Evolutionary conservation across 345 rosid species (phyloP).

Genomic region (Bruguiera parviflora): DNA sequence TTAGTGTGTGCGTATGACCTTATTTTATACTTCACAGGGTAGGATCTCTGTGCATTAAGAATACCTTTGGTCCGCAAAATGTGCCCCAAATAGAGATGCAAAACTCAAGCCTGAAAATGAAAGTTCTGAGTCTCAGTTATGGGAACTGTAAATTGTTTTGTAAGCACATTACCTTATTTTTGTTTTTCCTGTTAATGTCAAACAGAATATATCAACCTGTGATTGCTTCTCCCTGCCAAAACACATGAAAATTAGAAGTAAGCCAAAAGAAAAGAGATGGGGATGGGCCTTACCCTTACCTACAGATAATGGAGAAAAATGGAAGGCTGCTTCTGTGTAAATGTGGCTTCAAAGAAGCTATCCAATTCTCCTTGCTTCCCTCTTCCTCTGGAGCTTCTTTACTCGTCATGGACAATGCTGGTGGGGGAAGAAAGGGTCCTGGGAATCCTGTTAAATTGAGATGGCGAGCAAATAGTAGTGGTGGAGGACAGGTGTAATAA

Average conservation of each 20-base stretch:
- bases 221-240: not conserved
- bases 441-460: constrained; percentile 20
- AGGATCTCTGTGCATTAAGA: no score
- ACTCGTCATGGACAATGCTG: constrained; percentile 6
- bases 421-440: constrained; percentile 17
- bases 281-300: constrained; percentile 16
- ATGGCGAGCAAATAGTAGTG: constrained; percentile 19
- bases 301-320: constrained; percentile 6
- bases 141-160: not conserved
- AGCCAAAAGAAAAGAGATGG: constrained; percentile 1
- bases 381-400: constrained; percentile 13
- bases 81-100: constrained; percentile 1
- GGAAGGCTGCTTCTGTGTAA: not conserved
- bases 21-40: no score
- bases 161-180: not conserved
- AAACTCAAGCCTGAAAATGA: constrained; percentile 10
- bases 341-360: constrained; percentile 8
- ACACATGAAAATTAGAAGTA: constrained; percentile 1
- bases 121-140: not conserved
- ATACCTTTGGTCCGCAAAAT: constrained; percentile 14
- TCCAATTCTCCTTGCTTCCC: not conserved
- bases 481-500: constrained; percentile 40
- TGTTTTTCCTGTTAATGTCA: not conserved
- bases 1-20: no score
- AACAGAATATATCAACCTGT: not conserved